Percentiles rank a stretch among this genome's conserved stretches.
Conservation (phyloP, 352 stramenopile genomes). For the Pilasporangium apinafurcum region DNA sequence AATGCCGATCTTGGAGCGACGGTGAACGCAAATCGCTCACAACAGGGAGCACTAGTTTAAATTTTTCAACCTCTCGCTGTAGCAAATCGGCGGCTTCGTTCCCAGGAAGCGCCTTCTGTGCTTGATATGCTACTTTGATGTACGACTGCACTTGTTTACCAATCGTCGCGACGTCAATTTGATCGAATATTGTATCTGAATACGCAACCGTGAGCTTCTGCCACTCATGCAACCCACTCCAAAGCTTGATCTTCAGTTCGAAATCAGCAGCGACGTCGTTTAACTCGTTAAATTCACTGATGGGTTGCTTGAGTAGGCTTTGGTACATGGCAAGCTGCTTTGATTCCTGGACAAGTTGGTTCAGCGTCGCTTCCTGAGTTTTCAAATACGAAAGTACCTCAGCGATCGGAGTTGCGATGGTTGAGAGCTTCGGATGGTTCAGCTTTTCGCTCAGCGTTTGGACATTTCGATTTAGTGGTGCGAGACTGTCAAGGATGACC, state of each 20-base stretch:
- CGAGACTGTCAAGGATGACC: constrained; percentile 86
- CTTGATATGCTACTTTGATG: constrained; percentile 82
- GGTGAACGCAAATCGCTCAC: constrained; percentile 62
- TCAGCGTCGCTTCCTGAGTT: constrained; percentile 64
- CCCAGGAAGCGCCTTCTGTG: constrained; percentile 79
- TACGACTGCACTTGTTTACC: constrained; percentile 89
- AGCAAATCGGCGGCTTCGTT: constrained; percentile 84
- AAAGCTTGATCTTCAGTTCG: constrained; percentile 89
- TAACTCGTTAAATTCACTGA: constrained; percentile 88
- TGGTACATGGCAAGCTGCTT: constrained; percentile 88
- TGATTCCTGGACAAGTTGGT: constrained; percentile 71
- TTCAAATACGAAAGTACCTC: constrained; percentile 73
- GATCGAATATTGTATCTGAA: constrained; percentile 74
- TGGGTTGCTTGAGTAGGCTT: constrained; percentile 71
- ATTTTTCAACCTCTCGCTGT: constrained; percentile 84
- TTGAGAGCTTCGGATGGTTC: constrained; percentile 73
- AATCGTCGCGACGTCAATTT: constrained; percentile 86
- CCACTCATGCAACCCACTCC: constrained; percentile 85
- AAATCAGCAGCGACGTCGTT: constrained; percentile 84
- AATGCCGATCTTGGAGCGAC: constrained; percentile 72
- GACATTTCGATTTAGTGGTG: constrained; percentile 61
- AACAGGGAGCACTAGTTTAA: constrained; percentile 82
- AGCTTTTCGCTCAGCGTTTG: constrained; percentile 76
- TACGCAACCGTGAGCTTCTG: constrained; percentile 68
- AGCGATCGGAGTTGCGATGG: constrained; percentile 62